Percentiles rank a stretch among this genome's conserved stretches.
Evolutionary conservation across 2,329 filamentous ascomycete genomes (phyloP).

Genomic region (Mycosphaerella arachidis): DNA sequence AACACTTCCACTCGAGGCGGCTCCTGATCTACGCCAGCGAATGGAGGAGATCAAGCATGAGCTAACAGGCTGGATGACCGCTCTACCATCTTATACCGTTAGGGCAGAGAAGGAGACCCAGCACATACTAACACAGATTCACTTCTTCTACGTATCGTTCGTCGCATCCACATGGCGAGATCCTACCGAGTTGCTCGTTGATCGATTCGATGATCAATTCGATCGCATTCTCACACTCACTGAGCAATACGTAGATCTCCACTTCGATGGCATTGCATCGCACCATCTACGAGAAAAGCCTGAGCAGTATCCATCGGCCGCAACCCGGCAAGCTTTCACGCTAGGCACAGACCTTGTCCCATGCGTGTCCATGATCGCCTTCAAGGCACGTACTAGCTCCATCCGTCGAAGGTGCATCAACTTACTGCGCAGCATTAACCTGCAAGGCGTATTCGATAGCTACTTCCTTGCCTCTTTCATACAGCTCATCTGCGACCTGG

Average conservation of each 20-base stretch:
- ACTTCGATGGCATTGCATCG: slow-evolving; percentile 7
- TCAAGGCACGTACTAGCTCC: slow-evolving; percentile 11
- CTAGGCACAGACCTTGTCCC: slow-evolving; percentile 16
- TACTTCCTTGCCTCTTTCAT: slow-evolving; percentile 15
- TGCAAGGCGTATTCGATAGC: slow-evolving; percentile 18
- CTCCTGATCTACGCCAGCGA: background rate
- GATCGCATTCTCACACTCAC: slow-evolving; percentile 10
- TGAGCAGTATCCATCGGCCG: background rate
- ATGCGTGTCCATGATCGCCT: slow-evolving; percentile 15
- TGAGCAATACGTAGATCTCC: slow-evolving; percentile 15
- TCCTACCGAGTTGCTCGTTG: slow-evolving; percentile 10
- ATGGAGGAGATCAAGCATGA: slow-evolving; percentile 12
- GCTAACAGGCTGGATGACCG: slow-evolving; percentile 15
- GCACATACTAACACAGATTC: slow-evolving; percentile 13
- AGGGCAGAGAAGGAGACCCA: slow-evolving; percentile 6
- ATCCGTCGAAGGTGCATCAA: slow-evolving; percentile 9
- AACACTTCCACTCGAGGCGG: slow-evolving; percentile 3
- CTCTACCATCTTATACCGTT: slow-evolving; percentile 5
- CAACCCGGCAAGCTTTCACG: slow-evolving; percentile 14
- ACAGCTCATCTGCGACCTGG: slow-evolving; percentile 11
- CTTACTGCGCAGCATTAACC: slow-evolving; percentile 12
- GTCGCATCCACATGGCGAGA: slow-evolving; percentile 16
- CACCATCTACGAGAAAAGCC: background rate
- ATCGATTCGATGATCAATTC: slow-evolving; percentile 17
- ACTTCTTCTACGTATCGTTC: slow-evolving; percentile 20